Conservation (phyloP, 441 rosid species). For the Syzygium malaccense region DNA sequence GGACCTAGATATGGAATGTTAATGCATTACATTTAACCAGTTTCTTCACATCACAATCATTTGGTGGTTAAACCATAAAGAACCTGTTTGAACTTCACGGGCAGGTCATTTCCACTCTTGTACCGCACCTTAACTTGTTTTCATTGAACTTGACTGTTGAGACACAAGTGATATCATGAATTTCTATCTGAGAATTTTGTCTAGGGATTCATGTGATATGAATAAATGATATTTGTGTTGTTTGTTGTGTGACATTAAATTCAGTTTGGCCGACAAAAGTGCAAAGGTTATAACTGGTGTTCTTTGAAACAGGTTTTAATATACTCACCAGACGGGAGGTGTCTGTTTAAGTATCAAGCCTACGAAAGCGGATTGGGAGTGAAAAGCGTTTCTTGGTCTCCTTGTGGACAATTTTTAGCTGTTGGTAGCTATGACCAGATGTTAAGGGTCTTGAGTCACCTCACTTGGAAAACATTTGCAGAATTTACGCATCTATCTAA, state of each 20-base stretch:
- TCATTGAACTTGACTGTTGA: not conserved
- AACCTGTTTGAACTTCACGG: not conserved
- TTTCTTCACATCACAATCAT: not conserved
- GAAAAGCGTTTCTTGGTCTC: slow-evolving; percentile 89
- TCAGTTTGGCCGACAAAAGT: not conserved
- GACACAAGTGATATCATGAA: not conserved
- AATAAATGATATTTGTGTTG: not conserved
- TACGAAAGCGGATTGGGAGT: slow-evolving; percentile 98
- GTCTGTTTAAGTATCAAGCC: slow-evolving; percentile 91
- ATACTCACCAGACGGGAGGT: slow-evolving; percentile 97
- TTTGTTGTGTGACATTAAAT: not conserved
- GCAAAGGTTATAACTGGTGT: not conserved
- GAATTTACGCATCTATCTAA: slow-evolving; percentile 85
- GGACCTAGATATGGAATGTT: not conserved
- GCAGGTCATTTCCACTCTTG: not conserved
- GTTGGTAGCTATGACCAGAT: slow-evolving; percentile 96
- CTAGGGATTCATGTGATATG: not conserved
- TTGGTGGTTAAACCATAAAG: not conserved
- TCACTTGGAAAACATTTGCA: slow-evolving; percentile 97
- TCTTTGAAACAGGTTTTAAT: slow-evolving; percentile 64
- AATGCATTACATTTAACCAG: not conserved
- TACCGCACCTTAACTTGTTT: not conserved
- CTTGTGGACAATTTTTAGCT: slow-evolving; percentile 93
- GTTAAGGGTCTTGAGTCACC: slow-evolving; percentile 81
- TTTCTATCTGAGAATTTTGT: not conserved